phyloP scores from a whole-genome alignment of 768 basidiomycete species.

The Cystofilobasidium capitatum region DNA sequence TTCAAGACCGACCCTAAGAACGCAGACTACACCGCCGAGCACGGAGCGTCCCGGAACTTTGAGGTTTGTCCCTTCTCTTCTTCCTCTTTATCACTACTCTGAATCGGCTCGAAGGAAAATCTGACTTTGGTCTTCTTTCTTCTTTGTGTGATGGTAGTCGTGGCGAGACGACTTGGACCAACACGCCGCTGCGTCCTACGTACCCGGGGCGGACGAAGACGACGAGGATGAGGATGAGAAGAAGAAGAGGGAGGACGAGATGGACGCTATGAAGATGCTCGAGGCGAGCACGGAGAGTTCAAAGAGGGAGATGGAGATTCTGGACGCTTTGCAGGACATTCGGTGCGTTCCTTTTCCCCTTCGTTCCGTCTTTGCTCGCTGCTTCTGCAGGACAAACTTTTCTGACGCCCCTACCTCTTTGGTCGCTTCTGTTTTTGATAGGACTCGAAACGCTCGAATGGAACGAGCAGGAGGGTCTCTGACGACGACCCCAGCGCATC shows the following conservation, averaged over 20 bases:
- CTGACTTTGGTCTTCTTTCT: background rate
- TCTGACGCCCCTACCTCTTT: conserved; percentile 50
- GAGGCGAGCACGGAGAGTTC: conserved; percentile 88
- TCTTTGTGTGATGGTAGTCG: conserved; percentile 18
- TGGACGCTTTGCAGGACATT: conserved; percentile 82
- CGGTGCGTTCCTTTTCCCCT: conserved; percentile 31
- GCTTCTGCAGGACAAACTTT: conserved; percentile 41
- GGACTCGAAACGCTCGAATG: conserved; percentile 37
- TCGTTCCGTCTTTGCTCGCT: background rate
- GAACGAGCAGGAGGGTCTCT: conserved; percentile 45
- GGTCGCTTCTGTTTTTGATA: background rate
- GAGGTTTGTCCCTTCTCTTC: conserved; percentile 47
- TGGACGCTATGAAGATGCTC: conserved; percentile 92
- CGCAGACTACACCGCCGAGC: conserved; percentile 85
- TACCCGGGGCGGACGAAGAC: conserved; percentile 72
- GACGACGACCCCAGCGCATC: background rate
- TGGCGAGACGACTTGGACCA: conserved; percentile 39
- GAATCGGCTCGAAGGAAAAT: too few species aligned
- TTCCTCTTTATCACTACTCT: background rate
- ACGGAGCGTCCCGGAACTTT: conserved; percentile 94
- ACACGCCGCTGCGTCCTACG: conserved; percentile 52
- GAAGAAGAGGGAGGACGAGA: conserved; percentile 13
- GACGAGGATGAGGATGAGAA: conserved; percentile 48
- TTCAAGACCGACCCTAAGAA: conserved; percentile 79
- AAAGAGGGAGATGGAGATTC: conserved; percentile 95